Base-by-base conservation (phyloP, 306 rosid genomes). In the Amphicarpaea edgeworthii region DNA sequence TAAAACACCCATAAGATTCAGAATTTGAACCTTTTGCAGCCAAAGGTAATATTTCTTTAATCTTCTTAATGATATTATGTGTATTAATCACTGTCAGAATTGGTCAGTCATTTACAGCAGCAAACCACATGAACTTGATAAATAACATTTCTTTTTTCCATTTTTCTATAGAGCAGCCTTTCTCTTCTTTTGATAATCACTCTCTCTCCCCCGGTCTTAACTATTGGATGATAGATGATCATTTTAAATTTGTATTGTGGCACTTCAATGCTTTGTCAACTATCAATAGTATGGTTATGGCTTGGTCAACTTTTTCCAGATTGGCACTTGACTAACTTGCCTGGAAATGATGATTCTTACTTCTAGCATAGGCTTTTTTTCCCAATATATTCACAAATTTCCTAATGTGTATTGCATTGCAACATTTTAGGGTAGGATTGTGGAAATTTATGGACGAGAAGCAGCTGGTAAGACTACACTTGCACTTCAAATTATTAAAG, bases 401-500 rank as follows among this genome's bases (percentile, higher is more conserved):
- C 19, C 79, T 30, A 41, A 58, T 26, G 37, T 53, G 46, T 34
- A 73, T 61, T 46, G 8, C 19, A 24, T 63, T 68, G 42, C 34
- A 62, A 55, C 37, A 68, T 55, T 79, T 70, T 84, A 91, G 98
- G 97, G 98, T 55, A 90, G 98, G 78, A 85, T 93, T 49, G 84
- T 93, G 75, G 98, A 93, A 86, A 88, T 93, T 82, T 90, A 88
- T 85, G 98, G 94, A 61, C 87, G 59, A 76, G 97, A 91, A 85
- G 96, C 93, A 62, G 92, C 94, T 57, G 98, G 98, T 58, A 93
- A 91, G 82, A 90, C 93, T 68, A 91, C 97, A 5, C 93, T 93
- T 68, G 97, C 97, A 15, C 96, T 93, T 79, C 97, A 93, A 76
- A 80, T 90, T 49, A 79, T 91, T 79, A 91, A 88, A 87, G 94